Base-by-base conservation (phyloP, 805 yeast species). In the Kurtzmaniella fragi region DNA sequence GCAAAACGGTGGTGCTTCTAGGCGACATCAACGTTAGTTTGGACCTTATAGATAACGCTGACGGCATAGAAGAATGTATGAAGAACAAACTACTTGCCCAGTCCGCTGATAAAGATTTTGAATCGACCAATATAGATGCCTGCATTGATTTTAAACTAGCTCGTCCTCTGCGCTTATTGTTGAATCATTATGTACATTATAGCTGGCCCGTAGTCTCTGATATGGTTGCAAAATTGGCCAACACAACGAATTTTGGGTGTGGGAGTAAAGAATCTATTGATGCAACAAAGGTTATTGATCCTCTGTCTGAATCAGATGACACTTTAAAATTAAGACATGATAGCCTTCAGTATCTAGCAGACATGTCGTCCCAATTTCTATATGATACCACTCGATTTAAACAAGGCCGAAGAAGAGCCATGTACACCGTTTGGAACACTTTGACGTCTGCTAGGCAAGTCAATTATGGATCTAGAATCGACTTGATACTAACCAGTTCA, bases 351-450 rank as follows among this genome's bases (percentile, higher is more conserved):
- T 4, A 13, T 39, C 11, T 28, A 28, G 25, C 25, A 5, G 25
- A 20, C 25, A 20, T 8, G 5, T 20, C 25, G 5, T 20, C 42
- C 1, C 64, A 61, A 31, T 61, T 75, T 8, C 53, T 84, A 26
- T 56, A 71, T 40, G 95, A 85, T 53, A 64, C 82, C 0, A 73
- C 81, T 0, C 67, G 97, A 32, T 53, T 59, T 23, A 40, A 55
- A 2, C 82, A 81, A 44, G 80, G 83, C 1, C 60, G 82, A 12
- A 65, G 79, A 35, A 54, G 74, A 51, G 79, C 76, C 16, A 69
- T 89, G 76, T 93, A 84, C 54, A 89, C 97, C 0, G 93, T 90
- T 34, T 91, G 99, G 99, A 90, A 89, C 58, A 84, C 89, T 2
- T 60, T 80, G 48, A 75, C 77, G 37, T 84, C 84, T 48, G 74